A percentile compares a stretch with the other conserved stretches of the same genome.
Conservation (phyloP, 805 yeast genomes). For the Wickerhamomyces chaumierensis region DNA sequence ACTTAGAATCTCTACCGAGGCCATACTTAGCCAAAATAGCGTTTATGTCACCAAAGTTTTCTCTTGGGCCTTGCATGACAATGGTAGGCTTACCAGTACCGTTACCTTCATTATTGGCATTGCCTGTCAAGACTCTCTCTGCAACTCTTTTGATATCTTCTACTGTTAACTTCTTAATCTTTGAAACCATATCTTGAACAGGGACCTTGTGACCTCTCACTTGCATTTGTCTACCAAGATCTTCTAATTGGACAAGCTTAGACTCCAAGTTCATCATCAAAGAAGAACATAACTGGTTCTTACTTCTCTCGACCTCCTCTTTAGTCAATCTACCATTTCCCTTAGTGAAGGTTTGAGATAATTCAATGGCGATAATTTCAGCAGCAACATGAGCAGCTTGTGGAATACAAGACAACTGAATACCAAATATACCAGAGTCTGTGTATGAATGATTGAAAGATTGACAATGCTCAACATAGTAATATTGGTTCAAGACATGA, state of each 20-base stretch:
- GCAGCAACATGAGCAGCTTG: constrained; percentile 78
- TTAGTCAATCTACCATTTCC: constrained; percentile 55
- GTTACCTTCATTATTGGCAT: constrained; percentile 31
- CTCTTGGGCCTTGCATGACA: constrained; percentile 83
- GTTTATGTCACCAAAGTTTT: constrained; percentile 74
- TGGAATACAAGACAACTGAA: constrained; percentile 75
- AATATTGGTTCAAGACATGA: constrained; percentile 81
- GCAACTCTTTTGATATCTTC: constrained; percentile 68
- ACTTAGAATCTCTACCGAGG: constrained; percentile 20
- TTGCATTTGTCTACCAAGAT: constrained; percentile 89
- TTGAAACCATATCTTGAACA: constrained; percentile 69
- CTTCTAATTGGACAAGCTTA: constrained; percentile 89
- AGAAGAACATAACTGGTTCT: constrained; percentile 81
- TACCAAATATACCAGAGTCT: constrained; percentile 86
- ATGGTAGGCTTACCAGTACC: constrained; percentile 68
- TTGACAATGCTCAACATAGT: constrained; percentile 80
- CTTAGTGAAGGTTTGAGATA: constrained; percentile 35
- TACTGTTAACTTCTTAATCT: constrained; percentile 58
- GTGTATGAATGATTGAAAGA: constrained; percentile 85
- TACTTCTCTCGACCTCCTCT: constrained; percentile 77
- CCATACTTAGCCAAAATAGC: constrained; percentile 59
- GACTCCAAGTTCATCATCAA: constrained; percentile 88
- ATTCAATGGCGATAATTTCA: constrained; percentile 63
- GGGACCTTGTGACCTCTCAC: constrained; percentile 67
- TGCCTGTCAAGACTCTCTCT: constrained; percentile 60